A percentile compares a stretch with the other conserved stretches of the same genome.
phyloP scores from a whole-genome alignment of 768 basidiomycete genomes.

The Tylopilus felleus region DNA sequence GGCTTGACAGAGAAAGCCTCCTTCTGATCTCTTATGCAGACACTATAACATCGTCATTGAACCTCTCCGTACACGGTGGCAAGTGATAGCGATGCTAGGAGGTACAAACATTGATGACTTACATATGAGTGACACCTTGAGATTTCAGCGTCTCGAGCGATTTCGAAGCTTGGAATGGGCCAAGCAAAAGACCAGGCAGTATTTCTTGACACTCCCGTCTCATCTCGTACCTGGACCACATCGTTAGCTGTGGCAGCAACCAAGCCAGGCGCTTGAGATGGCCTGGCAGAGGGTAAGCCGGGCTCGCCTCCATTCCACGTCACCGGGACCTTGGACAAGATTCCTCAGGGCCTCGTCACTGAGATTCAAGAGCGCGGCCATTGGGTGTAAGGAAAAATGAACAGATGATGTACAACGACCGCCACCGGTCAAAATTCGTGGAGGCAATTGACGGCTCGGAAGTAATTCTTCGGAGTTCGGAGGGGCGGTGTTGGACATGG shows the following conservation, averaged over 20 bases:
- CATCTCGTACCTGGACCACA: slow-evolving; percentile 80
- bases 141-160: slow-evolving; percentile 62
- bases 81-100: background rate
- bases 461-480: slow-evolving; percentile 27
- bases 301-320: slow-evolving; percentile 79
- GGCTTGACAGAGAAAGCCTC: slow-evolving; percentile 89
- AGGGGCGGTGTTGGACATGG: slow-evolving; percentile 37
- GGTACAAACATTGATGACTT: slow-evolving; percentile 10
- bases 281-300: background rate
- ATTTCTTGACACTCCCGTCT: slow-evolving; percentile 93
- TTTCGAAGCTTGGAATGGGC: slow-evolving; percentile 87
- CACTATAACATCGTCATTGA: slow-evolving; percentile 38
- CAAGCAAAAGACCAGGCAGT: slow-evolving; percentile 74
- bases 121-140: slow-evolving; percentile 85
- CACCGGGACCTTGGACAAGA: slow-evolving; percentile 74
- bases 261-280: background rate
- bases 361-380: slow-evolving; percentile 24
- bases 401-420: background rate
- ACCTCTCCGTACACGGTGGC: background rate
- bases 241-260: slow-evolving; percentile 11
- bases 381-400: slow-evolving; percentile 2
- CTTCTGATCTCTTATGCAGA: slow-evolving; percentile 86
- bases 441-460: slow-evolving; percentile 18
- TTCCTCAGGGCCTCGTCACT: slow-evolving; percentile 46
- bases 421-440: background rate